Evolutionary conservation across 306 rosid genomes (phyloP), one percentile per base, ranked within the genome.

Genomic region (Quercus dentata): DNA sequence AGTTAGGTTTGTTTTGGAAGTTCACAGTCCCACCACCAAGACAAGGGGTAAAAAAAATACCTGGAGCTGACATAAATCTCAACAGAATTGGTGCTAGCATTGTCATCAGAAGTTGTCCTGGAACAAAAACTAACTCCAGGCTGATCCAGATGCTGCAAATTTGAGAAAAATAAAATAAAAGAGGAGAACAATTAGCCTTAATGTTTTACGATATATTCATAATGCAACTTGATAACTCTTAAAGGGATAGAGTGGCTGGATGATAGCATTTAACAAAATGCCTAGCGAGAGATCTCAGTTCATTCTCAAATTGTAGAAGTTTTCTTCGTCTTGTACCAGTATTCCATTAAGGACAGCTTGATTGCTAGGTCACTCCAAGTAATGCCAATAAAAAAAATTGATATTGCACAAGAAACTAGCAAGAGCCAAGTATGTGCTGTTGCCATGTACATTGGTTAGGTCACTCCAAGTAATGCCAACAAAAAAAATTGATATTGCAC

Each of bases 61-160:
- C 97, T 94, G 17, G 91, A 86, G 77, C 88, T 87, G 61, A 17
- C 58, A 14, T 55, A 55, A 18, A 55, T 55, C 58, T 55, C 58
- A 55, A 55, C 58, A 14, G 58, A 8, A 55, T 17, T 55, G 58
- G 58, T 55, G 8, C 5, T 55, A 18, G 58, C 21, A 55, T 4
- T 17, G 20, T 55, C 58, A 55, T 55, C 21, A 55, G 2, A 55
- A 55, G 58, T 55, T 17, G 20, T 55, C 20, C 21, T 55, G 17
- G 58, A 55, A 55, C 58, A 55, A 55, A 17, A 55, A 55, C 58
- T 17, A 55, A 55, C 83, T 71, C 98, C 97, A 27, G 91, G 87
- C 56, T 92, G 88, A 78, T 91, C 98, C 74, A 94, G 88, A 86
- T 89, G 87, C 98, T 94, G 90, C 84, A 88, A 27, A 56, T n/a